Evolutionary conservation across 2,329 filamentous ascomycete species (phyloP).

Genomic region (Dendrostoma leiphaemia): DNA sequence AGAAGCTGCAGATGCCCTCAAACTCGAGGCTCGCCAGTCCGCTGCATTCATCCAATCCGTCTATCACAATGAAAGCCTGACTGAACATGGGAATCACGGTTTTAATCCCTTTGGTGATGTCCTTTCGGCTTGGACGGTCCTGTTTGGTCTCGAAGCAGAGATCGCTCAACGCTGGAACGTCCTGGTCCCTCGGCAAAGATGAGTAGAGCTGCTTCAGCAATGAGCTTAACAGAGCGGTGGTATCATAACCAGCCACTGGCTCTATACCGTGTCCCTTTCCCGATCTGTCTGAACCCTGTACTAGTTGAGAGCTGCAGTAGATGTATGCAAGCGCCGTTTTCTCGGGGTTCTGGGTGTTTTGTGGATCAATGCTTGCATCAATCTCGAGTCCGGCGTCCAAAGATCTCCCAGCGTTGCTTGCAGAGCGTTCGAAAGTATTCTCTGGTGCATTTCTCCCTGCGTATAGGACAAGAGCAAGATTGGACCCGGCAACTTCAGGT

Average conservation of each 20-base stretch:
- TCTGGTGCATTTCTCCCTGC: no score
- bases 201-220: conserved; percentile 1
- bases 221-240: background rate
- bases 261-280: background rate
- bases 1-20: background rate
- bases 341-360: background rate
- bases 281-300: background rate
- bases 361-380: no score
- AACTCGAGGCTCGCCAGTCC: background rate
- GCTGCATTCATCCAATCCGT: conserved; percentile 5
- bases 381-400: no score
- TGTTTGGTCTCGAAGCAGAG: no score
- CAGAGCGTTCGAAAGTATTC: no score
- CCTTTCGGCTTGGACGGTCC: background rate
- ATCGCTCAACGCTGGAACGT: no score
- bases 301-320: background rate
- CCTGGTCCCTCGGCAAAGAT: background rate
- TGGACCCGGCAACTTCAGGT: no score
- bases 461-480: no score
- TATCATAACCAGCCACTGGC: background rate
- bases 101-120: background rate
- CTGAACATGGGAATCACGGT: background rate
- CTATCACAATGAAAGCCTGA: background rate
- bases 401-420: no score
- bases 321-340: background rate